Percentiles rank a stretch among this genome's conserved stretches.
These are phyloP conservation scores for Parathielavia appendiculata DNA, from an alignment of 495 filamentous ascomycete species.

Conservation along the genomic window DNA sequence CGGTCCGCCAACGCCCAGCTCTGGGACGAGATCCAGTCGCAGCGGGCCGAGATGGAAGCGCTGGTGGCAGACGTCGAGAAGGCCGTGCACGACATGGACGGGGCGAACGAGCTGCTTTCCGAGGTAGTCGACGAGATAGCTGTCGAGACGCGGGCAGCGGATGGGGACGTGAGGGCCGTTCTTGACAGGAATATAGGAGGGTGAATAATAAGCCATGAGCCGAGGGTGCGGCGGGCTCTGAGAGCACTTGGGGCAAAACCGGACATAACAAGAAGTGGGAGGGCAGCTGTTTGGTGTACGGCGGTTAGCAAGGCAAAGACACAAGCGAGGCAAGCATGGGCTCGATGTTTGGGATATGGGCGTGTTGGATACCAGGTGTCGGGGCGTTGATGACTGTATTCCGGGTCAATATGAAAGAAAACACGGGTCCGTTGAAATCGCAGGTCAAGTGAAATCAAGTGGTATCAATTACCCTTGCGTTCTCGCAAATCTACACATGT, in stretches of 20 bases:
- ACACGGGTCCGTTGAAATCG: neutral
- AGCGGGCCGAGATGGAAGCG: constrained; percentile 68
- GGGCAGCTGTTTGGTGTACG: too few species aligned
- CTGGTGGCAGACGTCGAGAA: constrained; percentile 61
- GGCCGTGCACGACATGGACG: constrained; percentile 65
- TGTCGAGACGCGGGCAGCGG: constrained; percentile 44
- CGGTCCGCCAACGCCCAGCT: constrained; percentile 46
- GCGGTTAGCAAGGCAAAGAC: too few species aligned
- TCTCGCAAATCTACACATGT: neutral
- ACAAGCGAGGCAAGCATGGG: neutral
- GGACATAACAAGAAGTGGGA: too few species aligned
- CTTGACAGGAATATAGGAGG: neutral
- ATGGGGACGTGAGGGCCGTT: constrained; percentile 37
- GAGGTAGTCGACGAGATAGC: constrained; percentile 44
- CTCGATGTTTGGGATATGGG: neutral
- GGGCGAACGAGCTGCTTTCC: constrained; percentile 48
- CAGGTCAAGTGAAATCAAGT: neutral
- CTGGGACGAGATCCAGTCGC: constrained; percentile 55
- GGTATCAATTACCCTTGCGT: neutral
- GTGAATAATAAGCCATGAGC: too few species aligned
- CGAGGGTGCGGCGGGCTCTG: too few species aligned
- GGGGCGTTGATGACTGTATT: too few species aligned
- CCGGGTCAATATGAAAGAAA: neutral
- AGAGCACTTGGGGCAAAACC: too few species aligned
- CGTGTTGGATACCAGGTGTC: too few species aligned